Percentiles rank a stretch among this genome's conserved stretches.
Evolutionary conservation across 1,284 basidiomycete species (phyloP).

Genomic region (Phenoliferia sp.): DNA sequence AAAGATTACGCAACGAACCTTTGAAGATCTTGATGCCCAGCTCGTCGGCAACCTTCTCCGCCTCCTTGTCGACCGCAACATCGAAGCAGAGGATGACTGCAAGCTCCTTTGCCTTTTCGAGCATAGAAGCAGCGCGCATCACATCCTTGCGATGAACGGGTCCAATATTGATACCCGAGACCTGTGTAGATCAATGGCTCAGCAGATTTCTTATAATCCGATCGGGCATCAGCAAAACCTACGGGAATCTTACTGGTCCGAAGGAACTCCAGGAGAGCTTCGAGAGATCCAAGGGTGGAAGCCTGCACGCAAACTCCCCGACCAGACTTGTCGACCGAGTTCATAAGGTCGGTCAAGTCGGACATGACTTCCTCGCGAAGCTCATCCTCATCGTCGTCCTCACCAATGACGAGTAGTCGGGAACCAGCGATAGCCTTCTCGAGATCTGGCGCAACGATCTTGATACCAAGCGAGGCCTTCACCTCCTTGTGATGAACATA

Average conservation of each 20-base stretch:
- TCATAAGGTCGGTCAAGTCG: constrained; percentile 82
- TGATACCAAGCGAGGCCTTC: constrained; percentile 96
- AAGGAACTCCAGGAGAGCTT: constrained; percentile 94
- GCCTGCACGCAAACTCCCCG: constrained; percentile 97
- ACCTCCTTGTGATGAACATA: constrained; percentile 99
- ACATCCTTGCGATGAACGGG: constrained; percentile 96
- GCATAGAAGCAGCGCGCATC: constrained; percentile 87
- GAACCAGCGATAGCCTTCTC: constrained; percentile 99
- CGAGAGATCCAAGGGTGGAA: constrained; percentile 93
- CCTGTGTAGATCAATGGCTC: constrained; percentile 44
- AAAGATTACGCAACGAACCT: constrained; percentile 51
- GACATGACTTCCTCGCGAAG: constrained; percentile 94
- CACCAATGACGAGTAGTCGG: constrained; percentile 80
- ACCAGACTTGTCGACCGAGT: constrained; percentile 90
- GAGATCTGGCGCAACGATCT: constrained; percentile 90
- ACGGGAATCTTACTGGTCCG: constrained; percentile 88
- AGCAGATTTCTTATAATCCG: neutral
- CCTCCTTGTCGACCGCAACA: constrained; percentile 83
- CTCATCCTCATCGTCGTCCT: constrained; percentile 94
- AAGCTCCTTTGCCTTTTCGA: constrained; percentile 93
- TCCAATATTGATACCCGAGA: constrained; percentile 95
- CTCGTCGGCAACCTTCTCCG: constrained; percentile 84
- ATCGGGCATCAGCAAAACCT: constrained; percentile 16
- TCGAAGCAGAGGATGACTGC: constrained; percentile 97
- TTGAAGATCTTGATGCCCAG: constrained; percentile 91